These are phyloP conservation scores for Exophiala alcalophila DNA, from an alignment of 2,329 filamentous ascomycete species.

Conservation along the genomic window DNA sequence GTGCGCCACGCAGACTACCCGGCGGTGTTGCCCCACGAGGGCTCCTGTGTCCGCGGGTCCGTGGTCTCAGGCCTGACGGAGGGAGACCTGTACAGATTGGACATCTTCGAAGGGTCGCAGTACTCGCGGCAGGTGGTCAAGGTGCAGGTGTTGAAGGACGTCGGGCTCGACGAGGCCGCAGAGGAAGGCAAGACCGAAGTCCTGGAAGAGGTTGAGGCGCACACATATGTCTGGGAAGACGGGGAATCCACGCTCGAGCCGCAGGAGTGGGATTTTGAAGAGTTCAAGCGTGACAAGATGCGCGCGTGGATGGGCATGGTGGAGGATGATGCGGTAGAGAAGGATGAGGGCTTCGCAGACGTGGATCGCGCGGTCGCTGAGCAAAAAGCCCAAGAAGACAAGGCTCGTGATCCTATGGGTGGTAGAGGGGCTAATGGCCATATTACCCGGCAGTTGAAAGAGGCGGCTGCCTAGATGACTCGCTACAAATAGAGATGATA, in stretches of 20 bases:
- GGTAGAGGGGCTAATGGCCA: constrained; percentile 29
- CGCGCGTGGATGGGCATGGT: constrained; percentile 52
- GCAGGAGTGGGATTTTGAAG: constrained; percentile 81
- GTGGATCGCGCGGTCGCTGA: constrained; percentile 26
- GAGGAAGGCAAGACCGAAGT: constrained; percentile 35
- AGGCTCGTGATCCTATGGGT: constrained; percentile 26
- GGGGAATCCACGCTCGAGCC: constrained; percentile 57
- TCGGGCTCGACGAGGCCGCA: constrained; percentile 27
- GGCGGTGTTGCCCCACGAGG: constrained; percentile 57
- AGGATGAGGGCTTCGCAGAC: constrained; percentile 32
- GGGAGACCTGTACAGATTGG: constrained; percentile 70
- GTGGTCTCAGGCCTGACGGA: constrained; percentile 75
- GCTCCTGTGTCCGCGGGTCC: constrained; percentile 65
- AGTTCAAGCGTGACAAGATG: constrained; percentile 76
- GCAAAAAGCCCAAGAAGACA: constrained; percentile 5
- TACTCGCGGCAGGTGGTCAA: constrained; percentile 58
- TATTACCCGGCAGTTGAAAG: constrained; percentile 28
- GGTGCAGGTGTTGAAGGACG: constrained; percentile 42
- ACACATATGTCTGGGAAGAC: constrained; percentile 64
- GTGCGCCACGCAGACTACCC: constrained; percentile 75
- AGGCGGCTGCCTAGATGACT: constrained; percentile 20
- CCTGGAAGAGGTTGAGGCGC: constrained; percentile 47
- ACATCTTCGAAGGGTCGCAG: constrained; percentile 76
- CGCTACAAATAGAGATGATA: not conserved
- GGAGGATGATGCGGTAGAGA: constrained; percentile 39